These are phyloP conservation scores for Magnaporthiopsis incrustans DNA, from an alignment of 2,329 filamentous ascomycete genomes.

Conservation along the genomic window DNA sequence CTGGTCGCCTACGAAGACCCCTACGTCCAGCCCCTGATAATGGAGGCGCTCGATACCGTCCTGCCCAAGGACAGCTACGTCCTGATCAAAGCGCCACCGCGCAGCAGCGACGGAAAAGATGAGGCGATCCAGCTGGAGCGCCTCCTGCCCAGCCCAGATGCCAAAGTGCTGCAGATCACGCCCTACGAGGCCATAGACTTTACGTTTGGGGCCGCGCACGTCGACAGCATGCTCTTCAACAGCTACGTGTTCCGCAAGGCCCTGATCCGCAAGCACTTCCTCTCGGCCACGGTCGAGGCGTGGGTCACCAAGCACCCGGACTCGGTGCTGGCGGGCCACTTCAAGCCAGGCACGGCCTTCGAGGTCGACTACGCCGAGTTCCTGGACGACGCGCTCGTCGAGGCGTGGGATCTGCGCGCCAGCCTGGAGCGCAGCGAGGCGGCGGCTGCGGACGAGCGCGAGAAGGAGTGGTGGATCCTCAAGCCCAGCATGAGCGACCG, in stretches of 20 bases:
- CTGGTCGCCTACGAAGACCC: conserved; percentile 76
- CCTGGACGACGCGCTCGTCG: conserved; percentile 82
- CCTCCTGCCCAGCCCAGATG: conserved; percentile 24
- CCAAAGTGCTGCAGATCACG: conserved; percentile 63
- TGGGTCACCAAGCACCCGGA: conserved; percentile 80
- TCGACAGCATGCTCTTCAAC: conserved; percentile 63
- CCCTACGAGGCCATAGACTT: conserved; percentile 88
- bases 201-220: conserved; percentile 57
- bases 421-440: conserved; percentile 63
- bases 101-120: conserved; percentile 9
- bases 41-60: conserved; percentile 58
- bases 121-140: conserved; percentile 27
- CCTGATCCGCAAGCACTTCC: conserved; percentile 90
- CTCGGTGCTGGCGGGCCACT: conserved; percentile 59
- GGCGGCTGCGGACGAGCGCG: background rate
- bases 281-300: conserved; percentile 72
- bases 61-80: conserved; percentile 49
- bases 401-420: conserved; percentile 79
- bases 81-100: conserved; percentile 20
- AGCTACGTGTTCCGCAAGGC: conserved; percentile 95
- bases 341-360: conserved; percentile 75
- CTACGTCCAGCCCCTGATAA: conserved; percentile 83
- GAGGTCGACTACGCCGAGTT: conserved; percentile 97
- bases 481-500: conserved; percentile 98
- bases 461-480: conserved; percentile 85